These are phyloP conservation scores for Collybia nuda DNA, from an alignment of 768 basidiomycete species.

Conservation along the genomic window DNA sequence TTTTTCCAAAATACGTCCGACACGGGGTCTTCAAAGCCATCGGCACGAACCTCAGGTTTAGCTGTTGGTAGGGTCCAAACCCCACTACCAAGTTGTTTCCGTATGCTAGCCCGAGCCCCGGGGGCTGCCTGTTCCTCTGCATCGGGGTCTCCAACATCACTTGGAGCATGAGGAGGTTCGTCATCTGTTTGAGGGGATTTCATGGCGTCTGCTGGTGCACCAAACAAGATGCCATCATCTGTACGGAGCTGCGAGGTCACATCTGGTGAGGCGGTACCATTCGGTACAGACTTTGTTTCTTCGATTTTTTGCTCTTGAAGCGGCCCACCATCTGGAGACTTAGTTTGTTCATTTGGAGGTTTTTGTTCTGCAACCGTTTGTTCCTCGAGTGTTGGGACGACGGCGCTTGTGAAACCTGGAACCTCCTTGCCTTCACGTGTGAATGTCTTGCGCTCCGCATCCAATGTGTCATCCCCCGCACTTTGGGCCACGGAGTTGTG, in stretches of 20 bases:
- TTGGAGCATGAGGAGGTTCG: slow-evolving; percentile 45
- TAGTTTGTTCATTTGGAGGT: slow-evolving; percentile 31
- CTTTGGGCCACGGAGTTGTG: slow-evolving; percentile 35
- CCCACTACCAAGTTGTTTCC: slow-evolving; percentile 53
- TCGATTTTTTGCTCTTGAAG: slow-evolving; percentile 1
- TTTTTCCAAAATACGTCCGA: slow-evolving; percentile 87
- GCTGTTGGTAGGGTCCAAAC: slow-evolving; percentile 64
- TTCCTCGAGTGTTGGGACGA: slow-evolving; percentile 72
- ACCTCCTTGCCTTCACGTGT: slow-evolving; percentile 49
- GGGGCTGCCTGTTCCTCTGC: slow-evolving; percentile 52
- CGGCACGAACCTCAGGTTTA: slow-evolving; percentile 70
- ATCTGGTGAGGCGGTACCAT: not conserved
- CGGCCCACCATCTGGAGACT: not conserved
- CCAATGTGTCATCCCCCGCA: slow-evolving; percentile 39
- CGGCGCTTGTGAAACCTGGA: slow-evolving; percentile 58
- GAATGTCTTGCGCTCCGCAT: slow-evolving; percentile 52
- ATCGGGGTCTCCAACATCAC: slow-evolving; percentile 40
- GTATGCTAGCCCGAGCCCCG: slow-evolving; percentile 46
- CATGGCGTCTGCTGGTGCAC: slow-evolving; percentile 55
- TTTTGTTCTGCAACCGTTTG: slow-evolving; percentile 53
- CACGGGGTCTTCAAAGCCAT: slow-evolving; percentile 88
- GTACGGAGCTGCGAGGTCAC: slow-evolving; percentile 30
- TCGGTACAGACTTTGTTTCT: slow-evolving; percentile 1
- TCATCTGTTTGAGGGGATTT: slow-evolving; percentile 39
- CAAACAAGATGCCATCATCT: slow-evolving; percentile 45